Percentiles rank a stretch among this genome's conserved stretches.
These are phyloP conservation scores for Komagataella phaffii DNA, from an alignment of 805 yeast species.

Conservation along the genomic window DNA sequence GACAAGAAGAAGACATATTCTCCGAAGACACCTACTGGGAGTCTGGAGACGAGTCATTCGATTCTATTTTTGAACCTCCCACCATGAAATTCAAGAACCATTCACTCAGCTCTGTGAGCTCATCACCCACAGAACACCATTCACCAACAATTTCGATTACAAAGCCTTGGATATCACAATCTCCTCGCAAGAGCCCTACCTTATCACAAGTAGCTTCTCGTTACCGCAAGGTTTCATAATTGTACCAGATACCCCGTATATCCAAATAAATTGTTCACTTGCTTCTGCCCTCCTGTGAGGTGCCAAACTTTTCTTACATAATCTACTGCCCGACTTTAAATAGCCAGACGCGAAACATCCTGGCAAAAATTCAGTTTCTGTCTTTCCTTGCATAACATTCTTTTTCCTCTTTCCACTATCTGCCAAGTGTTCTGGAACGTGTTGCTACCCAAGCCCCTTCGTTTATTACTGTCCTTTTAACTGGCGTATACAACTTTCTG, in stretches of 20 bases:
- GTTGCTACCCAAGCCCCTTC: background rate
- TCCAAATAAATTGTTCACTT: background rate
- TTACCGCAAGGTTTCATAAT: background rate
- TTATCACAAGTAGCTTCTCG: background rate
- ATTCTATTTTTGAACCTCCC: background rate
- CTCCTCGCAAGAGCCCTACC: background rate
- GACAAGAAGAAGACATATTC: background rate
- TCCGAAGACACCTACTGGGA: background rate
- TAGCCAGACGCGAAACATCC: background rate
- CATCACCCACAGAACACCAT: background rate
- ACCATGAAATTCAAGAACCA: background rate
- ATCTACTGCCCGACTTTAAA: background rate
- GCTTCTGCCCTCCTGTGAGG: background rate
- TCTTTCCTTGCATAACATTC: background rate
- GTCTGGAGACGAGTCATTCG: background rate
- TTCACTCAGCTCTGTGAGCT: background rate
- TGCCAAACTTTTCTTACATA: background rate
- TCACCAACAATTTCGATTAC: background rate
- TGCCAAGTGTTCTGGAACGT: background rate
- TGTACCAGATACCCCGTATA: background rate
- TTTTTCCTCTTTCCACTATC: background rate
- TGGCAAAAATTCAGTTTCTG: background rate
- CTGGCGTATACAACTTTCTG: background rate
- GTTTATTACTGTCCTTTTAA: background rate
- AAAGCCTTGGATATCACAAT: background rate